Percentiles rank a stretch among this genome's conserved stretches.
Evolutionary conservation across 345 rosid genomes (phyloP).

Genomic region (Gossypium thurberi): DNA sequence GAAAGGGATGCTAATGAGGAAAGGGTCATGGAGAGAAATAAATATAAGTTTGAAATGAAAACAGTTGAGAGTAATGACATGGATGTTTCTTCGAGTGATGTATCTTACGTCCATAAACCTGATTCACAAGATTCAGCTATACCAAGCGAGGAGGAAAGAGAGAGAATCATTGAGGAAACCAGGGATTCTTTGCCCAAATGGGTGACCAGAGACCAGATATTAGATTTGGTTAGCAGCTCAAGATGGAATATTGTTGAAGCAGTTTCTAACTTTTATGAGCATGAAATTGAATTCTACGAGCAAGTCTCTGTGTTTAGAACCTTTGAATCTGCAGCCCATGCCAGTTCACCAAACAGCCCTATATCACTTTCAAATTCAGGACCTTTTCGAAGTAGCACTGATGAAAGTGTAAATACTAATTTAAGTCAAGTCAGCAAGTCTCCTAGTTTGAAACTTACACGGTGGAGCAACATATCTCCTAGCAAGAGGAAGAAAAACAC

Average conservation of each 20-base stretch:
- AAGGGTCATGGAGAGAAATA: constrained; percentile 20
- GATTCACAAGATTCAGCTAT: constrained; percentile 18
- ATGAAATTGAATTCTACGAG: constrained; percentile 61
- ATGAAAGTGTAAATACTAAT: constrained; percentile 16
- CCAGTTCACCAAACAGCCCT: constrained; percentile 16
- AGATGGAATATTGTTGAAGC: constrained; percentile 56
- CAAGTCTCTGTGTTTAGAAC: constrained; percentile 35
- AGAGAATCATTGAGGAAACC: constrained; percentile 53
- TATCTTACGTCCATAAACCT: constrained; percentile 19
- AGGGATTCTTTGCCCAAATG: constrained; percentile 56
- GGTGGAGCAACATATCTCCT: constrained; percentile 35
- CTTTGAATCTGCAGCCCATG: constrained; percentile 26
- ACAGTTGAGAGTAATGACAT: constrained; percentile 15
- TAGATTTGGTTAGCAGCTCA: constrained; percentile 49
- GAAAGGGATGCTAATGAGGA: constrained; percentile 16
- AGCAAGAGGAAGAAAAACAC: constrained; percentile 45
- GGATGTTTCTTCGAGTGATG: constrained; percentile 12
- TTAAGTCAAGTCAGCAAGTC: constrained; percentile 33
- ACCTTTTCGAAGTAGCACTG: constrained; percentile 19
- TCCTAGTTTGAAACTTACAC: constrained; percentile 26
- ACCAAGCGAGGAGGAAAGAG: constrained; percentile 30
- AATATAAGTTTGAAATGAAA: constrained; percentile 15
- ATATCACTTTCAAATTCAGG: constrained; percentile 31
- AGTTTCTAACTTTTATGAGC: constrained; percentile 71
- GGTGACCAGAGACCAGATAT: constrained; percentile 66